These are phyloP conservation scores for Trichoderma sp. DNA, from an alignment of 2,329 filamentous ascomycete species.

Conservation along the genomic window DNA sequence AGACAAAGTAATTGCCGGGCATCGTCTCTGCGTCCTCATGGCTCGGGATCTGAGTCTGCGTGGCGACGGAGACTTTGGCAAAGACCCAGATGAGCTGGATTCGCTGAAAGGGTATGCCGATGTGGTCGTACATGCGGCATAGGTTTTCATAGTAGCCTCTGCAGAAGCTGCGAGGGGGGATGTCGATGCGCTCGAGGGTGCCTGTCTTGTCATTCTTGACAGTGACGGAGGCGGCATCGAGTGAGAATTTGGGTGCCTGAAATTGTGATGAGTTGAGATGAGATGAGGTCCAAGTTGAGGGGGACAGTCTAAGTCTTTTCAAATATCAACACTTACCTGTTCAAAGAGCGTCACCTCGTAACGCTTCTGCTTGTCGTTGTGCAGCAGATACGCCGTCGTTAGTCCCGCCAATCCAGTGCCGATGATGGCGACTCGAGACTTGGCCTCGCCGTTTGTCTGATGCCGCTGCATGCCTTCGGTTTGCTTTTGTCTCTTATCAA, in stretches of 20 bases:
- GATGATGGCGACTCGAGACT: slow-evolving; percentile 33
- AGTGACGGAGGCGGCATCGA: slow-evolving; percentile 40
- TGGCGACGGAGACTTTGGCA: slow-evolving; percentile 30
- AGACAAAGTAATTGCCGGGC: slow-evolving; percentile 46
- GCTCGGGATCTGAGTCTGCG: background rate
- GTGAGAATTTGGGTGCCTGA: slow-evolving; percentile 36
- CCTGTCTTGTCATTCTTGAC: slow-evolving; percentile 32
- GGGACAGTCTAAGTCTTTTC: background rate
- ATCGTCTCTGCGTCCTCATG: slow-evolving; percentile 21
- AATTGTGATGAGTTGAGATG: background rate
- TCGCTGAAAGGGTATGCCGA: slow-evolving; percentile 48
- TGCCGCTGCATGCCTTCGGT: background rate
- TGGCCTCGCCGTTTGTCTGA: background rate
- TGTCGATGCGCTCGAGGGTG: slow-evolving; percentile 35
- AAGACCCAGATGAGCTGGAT: slow-evolving; percentile 55
- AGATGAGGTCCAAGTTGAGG: background rate
- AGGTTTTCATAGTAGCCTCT: slow-evolving; percentile 54
- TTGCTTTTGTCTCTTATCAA: background rate
- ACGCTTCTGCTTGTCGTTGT: slow-evolving; percentile 30
- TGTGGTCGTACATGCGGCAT: slow-evolving; percentile 53
- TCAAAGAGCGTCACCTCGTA: slow-evolving; percentile 38
- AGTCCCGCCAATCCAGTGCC: slow-evolving; percentile 40
- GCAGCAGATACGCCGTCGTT: slow-evolving; percentile 36
- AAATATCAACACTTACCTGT: slow-evolving; percentile 28
- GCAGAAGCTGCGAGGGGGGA: slow-evolving; percentile 39